phyloP scores from a whole-genome alignment of 257 asterid species.

The Gentiana dahurica region DNA sequence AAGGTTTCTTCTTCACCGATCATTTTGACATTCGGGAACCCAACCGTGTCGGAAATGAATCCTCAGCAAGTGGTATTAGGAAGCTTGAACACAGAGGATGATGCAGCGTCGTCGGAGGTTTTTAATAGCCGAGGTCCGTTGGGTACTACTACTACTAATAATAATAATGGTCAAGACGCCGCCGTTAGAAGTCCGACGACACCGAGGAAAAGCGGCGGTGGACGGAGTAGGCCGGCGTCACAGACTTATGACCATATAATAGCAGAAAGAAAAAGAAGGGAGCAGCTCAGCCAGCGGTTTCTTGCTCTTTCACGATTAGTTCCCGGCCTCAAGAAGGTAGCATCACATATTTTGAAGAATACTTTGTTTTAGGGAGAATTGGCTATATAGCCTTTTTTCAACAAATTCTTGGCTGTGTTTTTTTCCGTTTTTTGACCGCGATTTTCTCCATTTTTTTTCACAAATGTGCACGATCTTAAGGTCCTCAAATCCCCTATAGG shows the following conservation, averaged over 20 bases:
- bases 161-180: background rate
- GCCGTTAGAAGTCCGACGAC: background rate
- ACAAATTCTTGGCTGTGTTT: no score
- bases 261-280: constrained; percentile 37
- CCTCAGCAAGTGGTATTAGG: background rate
- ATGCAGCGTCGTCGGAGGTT: constrained; percentile 8
- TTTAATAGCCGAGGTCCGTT: constrained; percentile 3
- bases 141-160: no score
- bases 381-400: no score
- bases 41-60: constrained; percentile 4
- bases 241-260: constrained; percentile 35
- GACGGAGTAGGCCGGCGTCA: constrained; percentile 28
- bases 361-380: no score
- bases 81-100: constrained; percentile 6
- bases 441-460: no score
- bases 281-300: constrained; percentile 30
- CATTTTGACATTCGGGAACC: constrained; percentile 10
- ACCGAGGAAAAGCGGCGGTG: constrained; percentile 10
- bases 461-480: no score
- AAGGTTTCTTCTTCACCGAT: constrained; percentile 8
- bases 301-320: constrained; percentile 29
- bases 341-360: no score
- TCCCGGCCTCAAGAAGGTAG: constrained; percentile 42
- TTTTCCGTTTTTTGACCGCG: no score
- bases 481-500: no score